Conservation (phyloP, 2,329 filamentous ascomycete genomes). For the Xylariaceae sp. region DNA sequence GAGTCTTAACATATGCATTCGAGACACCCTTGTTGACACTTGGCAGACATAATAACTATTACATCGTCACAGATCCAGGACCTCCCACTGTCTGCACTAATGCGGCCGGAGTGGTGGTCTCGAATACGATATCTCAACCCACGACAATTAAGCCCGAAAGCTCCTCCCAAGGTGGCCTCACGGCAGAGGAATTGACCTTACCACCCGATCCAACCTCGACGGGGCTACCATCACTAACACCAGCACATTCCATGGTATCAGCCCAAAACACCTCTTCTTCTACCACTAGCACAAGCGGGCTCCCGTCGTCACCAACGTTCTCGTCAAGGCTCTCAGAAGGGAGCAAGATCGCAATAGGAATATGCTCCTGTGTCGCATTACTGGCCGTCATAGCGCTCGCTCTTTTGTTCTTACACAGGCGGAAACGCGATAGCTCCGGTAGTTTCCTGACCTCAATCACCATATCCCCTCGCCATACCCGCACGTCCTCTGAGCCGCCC, state of each 20-base stretch:
- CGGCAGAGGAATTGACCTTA: not conserved
- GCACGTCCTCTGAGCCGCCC: slow-evolving; percentile 20
- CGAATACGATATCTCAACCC: slow-evolving; percentile 1
- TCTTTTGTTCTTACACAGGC: slow-evolving; percentile 33
- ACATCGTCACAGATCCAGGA: slow-evolving; percentile 7
- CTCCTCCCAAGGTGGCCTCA: not conserved
- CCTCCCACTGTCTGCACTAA: slow-evolving; percentile 1
- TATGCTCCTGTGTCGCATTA: slow-evolving; percentile 37
- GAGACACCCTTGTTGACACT: not conserved
- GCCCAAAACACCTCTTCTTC: not conserved
- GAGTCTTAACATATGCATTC: slow-evolving; percentile 15
- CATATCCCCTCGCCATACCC: slow-evolving; percentile 17
- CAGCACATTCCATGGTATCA: not conserved
- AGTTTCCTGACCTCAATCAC: not conserved
- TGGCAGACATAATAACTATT: not conserved
- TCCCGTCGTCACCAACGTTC: slow-evolving; percentile 5
- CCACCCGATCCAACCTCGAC: not conserved
- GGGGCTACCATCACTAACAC: not conserved
- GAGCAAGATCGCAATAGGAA: slow-evolving; percentile 40
- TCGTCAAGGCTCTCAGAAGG: slow-evolving; percentile 32
- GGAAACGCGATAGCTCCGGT: slow-evolving; percentile 9
- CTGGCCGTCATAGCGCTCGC: slow-evolving; percentile 33
- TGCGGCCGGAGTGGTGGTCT: slow-evolving; percentile 6
- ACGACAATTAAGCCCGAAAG: not conserved
- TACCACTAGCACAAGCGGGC: not conserved